A percentile compares a stretch with the other conserved stretches of the same genome.
Conservation (phyloP, 352 stramenopile species). For the Globisporangium iwayamae region DNA sequence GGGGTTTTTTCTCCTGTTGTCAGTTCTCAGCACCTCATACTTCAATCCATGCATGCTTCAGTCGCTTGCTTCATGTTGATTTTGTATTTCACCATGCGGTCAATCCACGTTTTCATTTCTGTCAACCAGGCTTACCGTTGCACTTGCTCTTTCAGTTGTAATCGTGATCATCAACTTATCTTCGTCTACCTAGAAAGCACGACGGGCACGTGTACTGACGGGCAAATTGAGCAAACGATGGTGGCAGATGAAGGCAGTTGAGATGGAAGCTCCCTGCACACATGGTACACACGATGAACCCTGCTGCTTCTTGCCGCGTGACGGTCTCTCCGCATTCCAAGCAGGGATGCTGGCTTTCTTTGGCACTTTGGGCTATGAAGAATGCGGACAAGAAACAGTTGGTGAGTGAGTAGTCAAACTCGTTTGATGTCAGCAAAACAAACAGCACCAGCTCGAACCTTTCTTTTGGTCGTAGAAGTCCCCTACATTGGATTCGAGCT, state of each 20-base stretch:
- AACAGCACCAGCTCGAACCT: background rate
- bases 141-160: background rate
- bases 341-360: conserved; percentile 18
- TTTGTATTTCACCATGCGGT: background rate
- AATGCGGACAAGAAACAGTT: background rate
- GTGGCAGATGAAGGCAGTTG: conserved; percentile 45
- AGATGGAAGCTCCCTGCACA: conserved; percentile 53
- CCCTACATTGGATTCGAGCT: conserved; percentile 25
- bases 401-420: background rate
- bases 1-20: background rate
- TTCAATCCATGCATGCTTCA: background rate
- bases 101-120: background rate
- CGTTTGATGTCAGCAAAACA: background rate
- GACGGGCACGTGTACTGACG: conserved; percentile 55
- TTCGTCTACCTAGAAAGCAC: conserved; percentile 51
- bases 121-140: background rate
- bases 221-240: conserved; percentile 57
- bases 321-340: conserved; percentile 39
- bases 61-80: background rate
- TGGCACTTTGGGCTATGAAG: background rate
- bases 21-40: background rate
- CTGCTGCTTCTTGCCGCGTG: conserved; percentile 23
- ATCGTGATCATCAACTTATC: conserved; percentile 8
- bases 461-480: conserved; percentile 11
- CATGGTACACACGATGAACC: conserved; percentile 44